Evolutionary conservation across 441 rosid species (phyloP), one percentile per base, ranked within the genome.

Genomic region (Gossypium lobatum): DNA sequence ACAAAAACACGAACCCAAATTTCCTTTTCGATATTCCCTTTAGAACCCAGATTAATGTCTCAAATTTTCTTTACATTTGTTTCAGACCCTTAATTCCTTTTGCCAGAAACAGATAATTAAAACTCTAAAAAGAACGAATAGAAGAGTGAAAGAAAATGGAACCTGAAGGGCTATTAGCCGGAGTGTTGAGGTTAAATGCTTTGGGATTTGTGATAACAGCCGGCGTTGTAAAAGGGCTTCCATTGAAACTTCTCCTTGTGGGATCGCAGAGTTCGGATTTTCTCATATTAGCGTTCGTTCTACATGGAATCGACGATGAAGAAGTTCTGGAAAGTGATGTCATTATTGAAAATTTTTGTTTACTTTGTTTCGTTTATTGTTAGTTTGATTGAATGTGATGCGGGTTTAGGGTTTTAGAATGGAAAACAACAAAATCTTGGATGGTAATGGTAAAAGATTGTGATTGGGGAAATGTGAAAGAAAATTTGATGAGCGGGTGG

Each of bases 161-260:
- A 90, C 95, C 91, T 78, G 90, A 77, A 60, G 92, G 89, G 57
- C 89, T 87, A 74, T 81, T 87, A 55, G 79, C 87, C 6, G 88
- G 88, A 64, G 89, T 84, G 59, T 72, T 84, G 2, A 86, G 85
- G 73, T 80, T 79, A 70, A 85, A 85, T 2, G 86, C 74, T 80
- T 79, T 83, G 5, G 77, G 81, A 67, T 65, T 73, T 2, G 88
- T 28, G 54, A 75, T n/a, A 65, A 83, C 61, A 9, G 85, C 74
- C 18, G 88, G 89, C 61, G 80, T 87, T 54, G 77, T 37, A 75
- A 91, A 86, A 1, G 94, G 94, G 66, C 55, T 92, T 13, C 86
- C 95, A 9, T 74, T 75, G 61, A 86, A 91, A 72, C 94, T 91
- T 78, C 94, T 83, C 14, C 97, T 86, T 86, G 82, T 87, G 50